A percentile compares a stretch with the other conserved stretches of the same genome.
Evolutionary conservation across 2,329 filamentous ascomycete genomes (phyloP).

Genomic region (Plenodomus lindquistii): DNA sequence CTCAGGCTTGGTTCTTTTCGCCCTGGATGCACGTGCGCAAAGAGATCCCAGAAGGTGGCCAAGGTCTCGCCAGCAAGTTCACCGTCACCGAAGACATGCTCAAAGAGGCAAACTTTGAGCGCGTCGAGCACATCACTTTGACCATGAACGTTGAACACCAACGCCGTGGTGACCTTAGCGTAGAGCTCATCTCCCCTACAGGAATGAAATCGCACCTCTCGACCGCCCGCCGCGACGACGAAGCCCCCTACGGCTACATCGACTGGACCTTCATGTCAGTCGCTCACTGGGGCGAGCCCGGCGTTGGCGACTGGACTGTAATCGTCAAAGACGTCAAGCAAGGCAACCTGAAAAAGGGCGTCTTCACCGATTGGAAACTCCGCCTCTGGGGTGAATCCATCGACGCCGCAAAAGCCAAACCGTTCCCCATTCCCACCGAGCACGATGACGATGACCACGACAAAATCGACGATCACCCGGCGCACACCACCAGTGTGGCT

Average conservation of each 20-base stretch:
- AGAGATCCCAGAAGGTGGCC: slow-evolving; percentile 79
- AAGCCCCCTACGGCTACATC: slow-evolving; percentile 69
- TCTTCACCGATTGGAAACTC: slow-evolving; percentile 87
- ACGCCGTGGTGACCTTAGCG: slow-evolving; percentile 86
- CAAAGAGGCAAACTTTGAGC: slow-evolving; percentile 77
- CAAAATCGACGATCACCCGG: slow-evolving; percentile 57
- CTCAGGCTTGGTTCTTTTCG: slow-evolving; percentile 91
- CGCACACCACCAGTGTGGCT: slow-evolving; percentile 62
- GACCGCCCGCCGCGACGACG: slow-evolving; percentile 71
- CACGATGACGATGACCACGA: slow-evolving; percentile 84
- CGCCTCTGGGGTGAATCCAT: slow-evolving; percentile 92
- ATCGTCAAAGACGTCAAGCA: slow-evolving; percentile 78
- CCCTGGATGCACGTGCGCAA: slow-evolving; percentile 92
- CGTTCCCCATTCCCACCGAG: slow-evolving; percentile 80
- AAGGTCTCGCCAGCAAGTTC: slow-evolving; percentile 79
- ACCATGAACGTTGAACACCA: slow-evolving; percentile 95
- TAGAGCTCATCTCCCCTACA: slow-evolving; percentile 83
- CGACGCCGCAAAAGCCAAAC: slow-evolving; percentile 71
- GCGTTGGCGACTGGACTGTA: slow-evolving; percentile 87
- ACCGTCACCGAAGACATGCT: slow-evolving; percentile 82
- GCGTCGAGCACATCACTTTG: slow-evolving; percentile 91
- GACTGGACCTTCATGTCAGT: slow-evolving; percentile 99
- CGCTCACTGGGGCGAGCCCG: slow-evolving; percentile 91
- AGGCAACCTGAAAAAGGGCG: slow-evolving; percentile 75
- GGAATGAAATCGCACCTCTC: slow-evolving; percentile 84